Percentiles rank a stretch among this genome's conserved stretches.
Evolutionary conservation across 805 yeast species (phyloP).

Genomic region (Tetrapisispora fleetii): DNA sequence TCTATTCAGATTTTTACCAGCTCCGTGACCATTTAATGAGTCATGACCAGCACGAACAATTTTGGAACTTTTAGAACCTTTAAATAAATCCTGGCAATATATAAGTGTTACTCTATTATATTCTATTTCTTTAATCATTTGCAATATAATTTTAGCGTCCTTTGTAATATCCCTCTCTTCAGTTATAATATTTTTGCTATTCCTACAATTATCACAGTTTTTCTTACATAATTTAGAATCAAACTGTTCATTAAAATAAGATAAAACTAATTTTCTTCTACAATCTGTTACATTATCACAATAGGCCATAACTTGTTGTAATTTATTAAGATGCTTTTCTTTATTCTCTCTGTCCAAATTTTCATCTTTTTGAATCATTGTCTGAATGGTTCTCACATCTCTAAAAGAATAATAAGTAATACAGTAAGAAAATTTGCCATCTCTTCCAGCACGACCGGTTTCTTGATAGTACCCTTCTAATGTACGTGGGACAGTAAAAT

Average conservation of each 20-base stretch:
- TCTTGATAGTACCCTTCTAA: slow-evolving; percentile 96
- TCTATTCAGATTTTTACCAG: slow-evolving; percentile 53
- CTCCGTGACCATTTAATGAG: slow-evolving; percentile 52
- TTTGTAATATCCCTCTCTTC: slow-evolving; percentile 60
- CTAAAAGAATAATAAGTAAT: slow-evolving; percentile 69
- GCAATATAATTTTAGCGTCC: slow-evolving; percentile 48
- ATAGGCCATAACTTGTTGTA: slow-evolving; percentile 78
- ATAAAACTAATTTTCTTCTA: slow-evolving; percentile 77
- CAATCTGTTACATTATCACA: slow-evolving; percentile 90
- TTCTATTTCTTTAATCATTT: slow-evolving; percentile 48
- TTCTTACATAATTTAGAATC: slow-evolving; percentile 53
- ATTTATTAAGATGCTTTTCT: slow-evolving; percentile 66
- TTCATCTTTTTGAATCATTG: slow-evolving; percentile 67
- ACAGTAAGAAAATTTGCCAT: slow-evolving; percentile 76
- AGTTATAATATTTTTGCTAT: slow-evolving; percentile 31
- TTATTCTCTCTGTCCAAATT: slow-evolving; percentile 54
- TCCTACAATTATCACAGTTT: slow-evolving; percentile 78
- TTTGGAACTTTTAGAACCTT: slow-evolving; percentile 59
- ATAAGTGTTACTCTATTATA: slow-evolving; percentile 58
- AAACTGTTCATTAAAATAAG: slow-evolving; percentile 81
- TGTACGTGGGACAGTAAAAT: slow-evolving; percentile 77
- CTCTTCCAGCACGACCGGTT: slow-evolving; percentile 97
- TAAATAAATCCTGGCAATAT: slow-evolving; percentile 73
- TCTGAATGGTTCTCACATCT: slow-evolving; percentile 69
- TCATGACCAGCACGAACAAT: slow-evolving; percentile 57